Conservation (phyloP, 2,329 filamentous ascomycete genomes). For the Diaporthe sp. region DNA sequence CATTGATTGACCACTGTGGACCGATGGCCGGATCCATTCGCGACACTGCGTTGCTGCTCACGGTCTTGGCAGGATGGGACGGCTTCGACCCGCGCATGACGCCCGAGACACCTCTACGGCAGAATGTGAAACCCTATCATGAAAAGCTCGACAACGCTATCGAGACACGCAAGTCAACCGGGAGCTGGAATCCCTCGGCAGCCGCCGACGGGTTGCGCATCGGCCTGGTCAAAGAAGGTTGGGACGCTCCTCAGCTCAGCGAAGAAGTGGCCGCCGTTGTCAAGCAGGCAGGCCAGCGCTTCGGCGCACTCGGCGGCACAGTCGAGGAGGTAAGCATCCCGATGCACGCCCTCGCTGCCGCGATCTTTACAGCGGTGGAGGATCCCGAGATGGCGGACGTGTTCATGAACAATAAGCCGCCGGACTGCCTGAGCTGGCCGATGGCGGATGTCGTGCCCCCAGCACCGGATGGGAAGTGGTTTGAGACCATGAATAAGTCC, state of each 20-base stretch:
- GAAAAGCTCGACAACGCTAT: constrained; percentile 44
- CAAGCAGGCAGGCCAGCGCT: constrained; percentile 51
- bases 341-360: constrained; percentile 58
- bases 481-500: constrained; percentile 54
- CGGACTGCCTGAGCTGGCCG: constrained; percentile 48
- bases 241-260: constrained; percentile 53
- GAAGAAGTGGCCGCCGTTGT: constrained; percentile 53
- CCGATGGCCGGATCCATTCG: constrained; percentile 58
- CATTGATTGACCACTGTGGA: constrained; percentile 58
- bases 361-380: constrained; percentile 61
- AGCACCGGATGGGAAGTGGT: constrained; percentile 55
- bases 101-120: constrained; percentile 52
- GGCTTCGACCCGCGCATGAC: constrained; percentile 59
- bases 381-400: constrained; percentile 49
- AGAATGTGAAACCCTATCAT: constrained; percentile 50
- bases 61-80: constrained; percentile 59
- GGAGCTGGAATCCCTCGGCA: constrained; percentile 42
- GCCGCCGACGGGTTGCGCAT: constrained; percentile 56
- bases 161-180: constrained; percentile 38
- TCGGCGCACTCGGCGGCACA: constrained; percentile 55
- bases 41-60: constrained; percentile 57
- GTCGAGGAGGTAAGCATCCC: constrained; percentile 61
- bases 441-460: constrained; percentile 47
- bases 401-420: constrained; percentile 47
- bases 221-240: constrained; percentile 59